A percentile compares a stretch with the other conserved stretches of the same genome.
Conservation (phyloP, 306 rosid species). For the Castanea mollissima region DNA sequence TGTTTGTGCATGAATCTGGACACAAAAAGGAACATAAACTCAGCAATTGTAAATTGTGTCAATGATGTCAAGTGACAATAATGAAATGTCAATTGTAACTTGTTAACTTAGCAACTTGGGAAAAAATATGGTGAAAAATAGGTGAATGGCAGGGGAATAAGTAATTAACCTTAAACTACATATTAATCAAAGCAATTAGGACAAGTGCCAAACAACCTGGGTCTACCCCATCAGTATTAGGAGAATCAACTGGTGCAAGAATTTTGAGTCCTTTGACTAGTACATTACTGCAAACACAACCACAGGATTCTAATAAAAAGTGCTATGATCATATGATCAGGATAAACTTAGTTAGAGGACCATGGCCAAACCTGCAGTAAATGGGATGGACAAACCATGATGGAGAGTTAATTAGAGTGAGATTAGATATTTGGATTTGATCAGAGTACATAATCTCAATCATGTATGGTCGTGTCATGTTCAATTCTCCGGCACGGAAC, state of each 20-base stretch:
- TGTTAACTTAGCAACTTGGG: too few species aligned
- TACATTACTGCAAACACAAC: conserved; percentile 36
- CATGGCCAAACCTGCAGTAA: conserved; percentile 50
- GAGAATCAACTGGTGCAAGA: background rate
- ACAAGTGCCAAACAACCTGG: background rate
- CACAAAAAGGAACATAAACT: background rate
- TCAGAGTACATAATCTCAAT: conserved; percentile 62
- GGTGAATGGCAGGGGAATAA: too few species aligned
- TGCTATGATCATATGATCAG: background rate
- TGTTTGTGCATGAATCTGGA: conserved; percentile 62
- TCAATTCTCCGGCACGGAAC: conserved; percentile 26
- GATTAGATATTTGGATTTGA: conserved; percentile 59
- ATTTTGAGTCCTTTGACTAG: background rate
- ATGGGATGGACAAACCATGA: conserved; percentile 76
- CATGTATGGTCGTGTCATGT: conserved; percentile 54
- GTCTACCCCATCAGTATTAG: conserved; percentile 5
- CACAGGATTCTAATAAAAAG: background rate
- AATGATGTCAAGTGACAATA: too few species aligned
- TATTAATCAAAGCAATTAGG: background rate
- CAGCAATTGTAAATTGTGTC: background rate
- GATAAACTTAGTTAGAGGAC: background rate
- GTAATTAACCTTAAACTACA: too few species aligned
- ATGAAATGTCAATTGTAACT: too few species aligned
- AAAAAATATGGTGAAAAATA: too few species aligned
- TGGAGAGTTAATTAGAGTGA: conserved; percentile 71